A percentile compares a stretch with the other conserved stretches of the same genome.
phyloP scores from a whole-genome alignment of 139 green algal genomes.

The Haematococcus lacustris region DNA sequence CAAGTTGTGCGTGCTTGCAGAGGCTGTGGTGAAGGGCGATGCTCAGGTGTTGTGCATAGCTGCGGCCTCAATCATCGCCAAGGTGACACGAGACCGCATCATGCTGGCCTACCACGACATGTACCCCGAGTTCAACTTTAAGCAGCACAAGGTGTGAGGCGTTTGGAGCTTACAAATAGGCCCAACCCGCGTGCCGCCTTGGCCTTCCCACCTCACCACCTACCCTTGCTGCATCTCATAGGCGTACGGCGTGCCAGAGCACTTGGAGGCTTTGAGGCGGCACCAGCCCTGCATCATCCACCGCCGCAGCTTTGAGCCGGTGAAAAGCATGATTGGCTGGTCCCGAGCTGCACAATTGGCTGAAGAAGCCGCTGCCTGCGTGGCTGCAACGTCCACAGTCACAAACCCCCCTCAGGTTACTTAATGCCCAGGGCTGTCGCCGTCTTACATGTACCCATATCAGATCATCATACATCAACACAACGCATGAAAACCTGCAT shows the following conservation, averaged over 20 bases:
- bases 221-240: slow-evolving; percentile 11
- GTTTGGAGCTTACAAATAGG: neutral
- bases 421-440: too few species aligned
- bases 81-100: slow-evolving; percentile 82
- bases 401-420: too few species aligned
- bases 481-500: too few species aligned
- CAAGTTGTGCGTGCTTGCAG: too few species aligned
- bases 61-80: slow-evolving; percentile 84
- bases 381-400: too few species aligned
- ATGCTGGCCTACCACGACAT: slow-evolving; percentile 70
- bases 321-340: slow-evolving; percentile 35
- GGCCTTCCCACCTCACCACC: neutral
- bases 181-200: neutral
- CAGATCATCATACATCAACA: too few species aligned
- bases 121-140: slow-evolving; percentile 72
- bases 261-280: slow-evolving; percentile 63
- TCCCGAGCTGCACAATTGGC: neutral
- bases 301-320: slow-evolving; percentile 72
- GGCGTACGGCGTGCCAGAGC: slow-evolving; percentile 66
- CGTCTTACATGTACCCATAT: too few species aligned
- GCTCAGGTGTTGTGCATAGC: slow-evolving; percentile 68
- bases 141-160: slow-evolving; percentile 39
- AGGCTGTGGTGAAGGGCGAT: slow-evolving; percentile 78
- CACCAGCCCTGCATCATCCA: slow-evolving; percentile 73
- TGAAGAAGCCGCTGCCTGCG: too few species aligned